Base-by-base conservation (phyloP, 1,284 basidiomycete genomes). In the Peniophora sp. region DNA sequence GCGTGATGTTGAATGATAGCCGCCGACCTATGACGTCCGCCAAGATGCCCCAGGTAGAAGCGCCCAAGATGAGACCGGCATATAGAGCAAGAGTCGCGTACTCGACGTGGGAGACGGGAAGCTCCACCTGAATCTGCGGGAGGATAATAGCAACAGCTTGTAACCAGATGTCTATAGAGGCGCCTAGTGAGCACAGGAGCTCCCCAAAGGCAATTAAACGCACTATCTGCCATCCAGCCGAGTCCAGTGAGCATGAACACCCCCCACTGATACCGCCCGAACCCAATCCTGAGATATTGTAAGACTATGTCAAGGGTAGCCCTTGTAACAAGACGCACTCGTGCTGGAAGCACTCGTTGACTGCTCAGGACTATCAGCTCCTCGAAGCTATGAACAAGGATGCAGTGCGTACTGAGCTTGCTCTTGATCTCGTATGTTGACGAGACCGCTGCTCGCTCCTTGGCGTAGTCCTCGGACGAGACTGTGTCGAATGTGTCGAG, bases 181-280 rank as follows among this genome's bases (percentile, higher is more conserved):
- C n/a, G n/a, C n/a, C n/a, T n/a, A n/a, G n/a, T n/a, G n/a, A n/a
- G n/a, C n/a, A n/a, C n/a, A n/a, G n/a, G n/a, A n/a, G n/a, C n/a
- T n/a, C n/a, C n/a, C n/a, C n/a, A n/a, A n/a, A n/a, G n/a, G 16
- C 5, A 41, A 20, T 8, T 6, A 41, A 69, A 61, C 74, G 63
- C 27, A 79, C 76, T 70, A 61, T 77, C 78, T 56, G 76, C 72
- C 49, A 72, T 60, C 75, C 74, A 77, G 48, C 77, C 77, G 22
- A 76, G 63, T 36, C 81, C 82, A 38, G 77, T 73, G 8, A 82
- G 66, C 49, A 74, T 53, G 57, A 82, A 81, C 34, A 84, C 69
- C 63, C 81, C 76, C 55, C 69, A 65, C 59, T 84, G 81, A 64
- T 81, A 84, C 48, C 69, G 68, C 14, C 82, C 81, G 53, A 80